phyloP scores from a whole-genome alignment of 257 asterid species.

The Solanum gandarillasii region DNA sequence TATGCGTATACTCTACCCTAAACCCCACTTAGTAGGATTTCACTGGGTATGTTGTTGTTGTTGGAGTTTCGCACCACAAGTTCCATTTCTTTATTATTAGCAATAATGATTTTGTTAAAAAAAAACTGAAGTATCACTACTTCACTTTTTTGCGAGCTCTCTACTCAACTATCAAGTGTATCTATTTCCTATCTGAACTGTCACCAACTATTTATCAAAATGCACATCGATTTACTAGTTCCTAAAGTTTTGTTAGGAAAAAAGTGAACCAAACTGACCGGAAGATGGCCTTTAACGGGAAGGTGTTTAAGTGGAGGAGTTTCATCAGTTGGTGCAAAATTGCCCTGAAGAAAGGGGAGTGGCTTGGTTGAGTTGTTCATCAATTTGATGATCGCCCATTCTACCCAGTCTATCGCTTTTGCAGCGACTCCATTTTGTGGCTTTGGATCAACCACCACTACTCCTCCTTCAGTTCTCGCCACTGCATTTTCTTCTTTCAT shows the following conservation, averaged over 20 bases:
- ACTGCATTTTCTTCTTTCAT: slow-evolving; percentile 10
- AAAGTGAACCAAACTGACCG: slow-evolving; percentile 35
- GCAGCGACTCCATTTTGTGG: slow-evolving; percentile 55
- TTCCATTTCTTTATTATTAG: neutral
- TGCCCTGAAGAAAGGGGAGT: slow-evolving; percentile 61
- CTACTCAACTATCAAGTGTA: neutral
- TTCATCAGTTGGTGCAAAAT: slow-evolving; percentile 68
- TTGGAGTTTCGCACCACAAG: neutral
- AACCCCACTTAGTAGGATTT: too few relatives aligned
- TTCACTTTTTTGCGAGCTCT: neutral
- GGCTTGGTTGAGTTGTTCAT: slow-evolving; percentile 54
- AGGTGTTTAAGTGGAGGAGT: slow-evolving; percentile 73
- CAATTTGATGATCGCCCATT: slow-evolving; percentile 52
- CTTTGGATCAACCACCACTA: slow-evolving; percentile 63
- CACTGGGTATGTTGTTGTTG: too few relatives aligned
- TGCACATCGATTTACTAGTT: too few relatives aligned
- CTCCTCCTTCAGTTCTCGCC: slow-evolving; percentile 30
- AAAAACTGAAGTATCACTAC: neutral
- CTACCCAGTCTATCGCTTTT: slow-evolving; percentile 66
- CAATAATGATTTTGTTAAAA: too few relatives aligned
- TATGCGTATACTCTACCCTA: too few relatives aligned
- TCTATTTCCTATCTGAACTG: neutral
- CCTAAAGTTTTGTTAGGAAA: neutral
- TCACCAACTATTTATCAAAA: neutral
- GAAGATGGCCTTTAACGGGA: slow-evolving; percentile 57